Conservation (phyloP, 2,329 filamentous ascomycete genomes). For the Cordyceps javanica region DNA sequence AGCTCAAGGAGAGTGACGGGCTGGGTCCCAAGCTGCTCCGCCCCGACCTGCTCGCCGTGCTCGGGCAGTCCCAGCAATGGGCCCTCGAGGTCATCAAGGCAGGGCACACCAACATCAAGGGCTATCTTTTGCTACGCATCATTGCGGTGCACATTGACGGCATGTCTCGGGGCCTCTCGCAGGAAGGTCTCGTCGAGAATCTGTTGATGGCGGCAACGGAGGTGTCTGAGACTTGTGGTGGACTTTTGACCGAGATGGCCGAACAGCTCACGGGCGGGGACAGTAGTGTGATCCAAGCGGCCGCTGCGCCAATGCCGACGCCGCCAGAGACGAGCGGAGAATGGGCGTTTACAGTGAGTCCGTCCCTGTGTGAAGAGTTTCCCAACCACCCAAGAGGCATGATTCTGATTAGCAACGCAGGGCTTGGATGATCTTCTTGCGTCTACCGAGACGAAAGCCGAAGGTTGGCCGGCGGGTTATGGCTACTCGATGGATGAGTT, state of each 20-base stretch:
- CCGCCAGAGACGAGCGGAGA: conserved; percentile 1
- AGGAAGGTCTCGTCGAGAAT: conserved; percentile 24
- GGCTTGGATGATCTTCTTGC: conserved; percentile 6
- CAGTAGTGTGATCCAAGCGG: background rate
- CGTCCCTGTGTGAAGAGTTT: background rate
- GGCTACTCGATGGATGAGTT: conserved; percentile 9
- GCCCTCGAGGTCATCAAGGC: conserved; percentile 32
- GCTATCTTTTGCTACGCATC: conserved; percentile 36
- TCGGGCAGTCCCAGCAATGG: conserved; percentile 38
- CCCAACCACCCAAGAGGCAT: background rate
- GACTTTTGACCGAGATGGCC: conserved; percentile 4
- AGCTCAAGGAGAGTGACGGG: conserved; percentile 35
- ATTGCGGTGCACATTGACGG: conserved; percentile 36
- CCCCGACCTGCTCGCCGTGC: conserved; percentile 34
- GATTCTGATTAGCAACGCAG: background rate
- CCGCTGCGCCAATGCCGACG: background rate
- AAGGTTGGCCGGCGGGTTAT: conserved; percentile 6
- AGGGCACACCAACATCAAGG: conserved; percentile 51
- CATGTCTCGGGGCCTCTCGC: conserved; percentile 28
- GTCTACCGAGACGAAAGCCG: background rate
- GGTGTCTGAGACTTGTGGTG: background rate
- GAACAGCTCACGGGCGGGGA: background rate
- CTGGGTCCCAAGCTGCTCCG: conserved; percentile 29
- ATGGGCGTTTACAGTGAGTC: conserved; percentile 2
- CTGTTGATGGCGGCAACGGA: conserved; percentile 17